Percentiles rank a stretch among this genome's conserved stretches.
These are phyloP conservation scores for Chlorella sp. DNA, from an alignment of 139 green algal species.

Conservation along the genomic window DNA sequence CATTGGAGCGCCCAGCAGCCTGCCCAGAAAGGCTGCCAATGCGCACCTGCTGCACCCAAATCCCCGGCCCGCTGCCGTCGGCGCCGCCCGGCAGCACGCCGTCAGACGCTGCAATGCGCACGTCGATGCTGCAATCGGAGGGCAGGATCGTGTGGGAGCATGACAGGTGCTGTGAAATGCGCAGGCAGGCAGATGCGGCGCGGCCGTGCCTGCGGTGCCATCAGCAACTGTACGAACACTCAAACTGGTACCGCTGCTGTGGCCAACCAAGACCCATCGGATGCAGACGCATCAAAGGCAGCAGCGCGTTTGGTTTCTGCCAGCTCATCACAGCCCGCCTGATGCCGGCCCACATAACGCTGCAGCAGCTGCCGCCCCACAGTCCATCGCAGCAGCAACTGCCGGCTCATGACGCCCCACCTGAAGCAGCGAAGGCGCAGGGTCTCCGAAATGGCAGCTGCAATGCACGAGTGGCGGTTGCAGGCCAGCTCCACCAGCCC, in stretches of 20 bases:
- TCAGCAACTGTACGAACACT: not conserved
- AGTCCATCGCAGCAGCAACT: too few species aligned
- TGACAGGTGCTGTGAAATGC: not conserved
- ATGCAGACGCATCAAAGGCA: too few species aligned
- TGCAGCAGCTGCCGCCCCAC: too few species aligned
- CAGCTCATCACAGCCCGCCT: not conserved
- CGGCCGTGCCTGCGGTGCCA: too few species aligned
- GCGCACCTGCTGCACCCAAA: slow-evolving; percentile 21
- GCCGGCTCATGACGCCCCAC: too few species aligned
- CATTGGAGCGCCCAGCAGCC: not conserved
- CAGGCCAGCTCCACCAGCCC: not conserved
- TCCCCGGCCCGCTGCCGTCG: not conserved
- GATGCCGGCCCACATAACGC: too few species aligned
- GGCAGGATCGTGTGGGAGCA: not conserved
- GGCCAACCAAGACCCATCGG: too few species aligned
- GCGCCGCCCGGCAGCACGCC: slow-evolving; percentile 14
- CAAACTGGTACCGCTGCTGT: too few species aligned
- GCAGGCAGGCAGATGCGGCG: not conserved
- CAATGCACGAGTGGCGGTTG: not conserved
- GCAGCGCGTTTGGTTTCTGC: too few species aligned
- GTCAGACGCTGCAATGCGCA: slow-evolving; percentile 56
- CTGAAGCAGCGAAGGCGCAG: slow-evolving; percentile 53
- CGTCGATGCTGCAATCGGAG: slow-evolving; percentile 46
- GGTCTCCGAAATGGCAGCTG: slow-evolving; percentile 56
- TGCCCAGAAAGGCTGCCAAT: not conserved